Percentiles rank a stretch among this genome's conserved stretches.
phyloP scores from a whole-genome alignment of 2,329 filamentous ascomycete genomes.

The Metarhizium rileyi region DNA sequence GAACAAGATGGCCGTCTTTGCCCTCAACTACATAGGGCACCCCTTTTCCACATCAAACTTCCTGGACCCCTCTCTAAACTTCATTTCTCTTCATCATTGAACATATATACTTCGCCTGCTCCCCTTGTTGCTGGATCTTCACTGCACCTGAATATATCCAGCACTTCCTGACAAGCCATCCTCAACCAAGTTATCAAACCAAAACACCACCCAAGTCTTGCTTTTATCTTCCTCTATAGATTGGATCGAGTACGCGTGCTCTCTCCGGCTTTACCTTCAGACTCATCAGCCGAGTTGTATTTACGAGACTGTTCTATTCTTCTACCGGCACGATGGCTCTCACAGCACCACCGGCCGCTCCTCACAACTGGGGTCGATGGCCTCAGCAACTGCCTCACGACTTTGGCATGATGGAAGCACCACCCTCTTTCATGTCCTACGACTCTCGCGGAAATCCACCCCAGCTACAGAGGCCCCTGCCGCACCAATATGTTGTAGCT shows the following conservation, averaged over 20 bases:
- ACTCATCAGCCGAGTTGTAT: neutral
- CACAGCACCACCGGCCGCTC: constrained; percentile 32
- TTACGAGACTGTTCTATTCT: constrained; percentile 14
- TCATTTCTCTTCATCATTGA: neutral
- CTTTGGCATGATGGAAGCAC: constrained; percentile 39
- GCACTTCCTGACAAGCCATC: neutral
- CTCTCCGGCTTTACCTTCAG: neutral
- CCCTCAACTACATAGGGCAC: constrained; percentile 4
- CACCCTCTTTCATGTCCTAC: constrained; percentile 37
- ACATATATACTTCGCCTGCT: constrained; percentile 6
- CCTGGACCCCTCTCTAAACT: neutral
- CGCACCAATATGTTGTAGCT: constrained; percentile 37
- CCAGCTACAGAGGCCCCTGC: constrained; percentile 33
- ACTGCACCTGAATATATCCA: neutral
- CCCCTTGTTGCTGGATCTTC: neutral
- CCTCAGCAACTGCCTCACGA: constrained; percentile 37
- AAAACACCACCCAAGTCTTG: neutral
- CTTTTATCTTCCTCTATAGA: neutral
- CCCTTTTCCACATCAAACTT: constrained; percentile 2
- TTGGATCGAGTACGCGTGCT: too few species aligned
- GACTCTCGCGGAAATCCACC: constrained; percentile 31
- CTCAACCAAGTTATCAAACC: neutral
- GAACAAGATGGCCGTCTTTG: constrained; percentile 1
- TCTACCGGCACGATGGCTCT: constrained; percentile 32
- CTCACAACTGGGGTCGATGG: constrained; percentile 46